phyloP scores from a whole-genome alignment of 2,329 filamentous ascomycete species.

The Exophiala calicioides region DNA sequence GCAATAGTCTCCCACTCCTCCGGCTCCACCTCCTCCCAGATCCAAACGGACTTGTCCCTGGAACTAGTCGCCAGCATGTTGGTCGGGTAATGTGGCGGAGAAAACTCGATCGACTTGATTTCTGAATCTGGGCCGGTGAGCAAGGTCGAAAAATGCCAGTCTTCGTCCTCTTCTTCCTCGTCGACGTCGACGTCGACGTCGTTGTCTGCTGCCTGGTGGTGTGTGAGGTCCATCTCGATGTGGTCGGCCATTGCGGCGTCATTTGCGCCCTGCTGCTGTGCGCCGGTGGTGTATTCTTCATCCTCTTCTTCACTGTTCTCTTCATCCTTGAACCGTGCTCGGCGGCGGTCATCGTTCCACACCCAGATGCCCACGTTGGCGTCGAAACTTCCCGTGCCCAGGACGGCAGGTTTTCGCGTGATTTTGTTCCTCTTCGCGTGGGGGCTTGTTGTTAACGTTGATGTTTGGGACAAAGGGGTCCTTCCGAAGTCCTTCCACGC shows the following conservation, averaged over 20 bases:
- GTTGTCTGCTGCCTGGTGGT: slow-evolving; percentile 9
- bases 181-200: slow-evolving; percentile 21
- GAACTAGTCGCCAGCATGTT: slow-evolving; percentile 85
- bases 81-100: slow-evolving; percentile 57
- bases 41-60: slow-evolving; percentile 93
- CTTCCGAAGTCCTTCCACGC: slow-evolving; percentile 68
- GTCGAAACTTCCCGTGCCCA: slow-evolving; percentile 93
- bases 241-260: slow-evolving; percentile 12
- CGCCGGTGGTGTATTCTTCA: slow-evolving; percentile 24
- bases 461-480: too few relatives aligned
- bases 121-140: slow-evolving; percentile 95
- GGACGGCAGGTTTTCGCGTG: slow-evolving; percentile 63
- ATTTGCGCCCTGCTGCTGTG: slow-evolving; percentile 17
- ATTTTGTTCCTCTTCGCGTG: slow-evolving; percentile 49
- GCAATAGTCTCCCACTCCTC: slow-evolving; percentile 97
- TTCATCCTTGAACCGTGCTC: slow-evolving; percentile 16
- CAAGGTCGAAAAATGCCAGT: slow-evolving; percentile 90
- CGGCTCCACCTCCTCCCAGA: slow-evolving; percentile 93
- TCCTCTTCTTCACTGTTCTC: slow-evolving; percentile 49
- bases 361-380: slow-evolving; percentile 83
- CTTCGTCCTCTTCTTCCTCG: slow-evolving; percentile 64
- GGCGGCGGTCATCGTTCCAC: slow-evolving; percentile 24
- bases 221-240: slow-evolving; percentile 26
- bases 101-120: slow-evolving; percentile 76
- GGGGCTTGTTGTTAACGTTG: slow-evolving; percentile 12